These are phyloP conservation scores for Populus hybrid DNA, from an alignment of 441 rosid species.

Conservation along the genomic window DNA sequence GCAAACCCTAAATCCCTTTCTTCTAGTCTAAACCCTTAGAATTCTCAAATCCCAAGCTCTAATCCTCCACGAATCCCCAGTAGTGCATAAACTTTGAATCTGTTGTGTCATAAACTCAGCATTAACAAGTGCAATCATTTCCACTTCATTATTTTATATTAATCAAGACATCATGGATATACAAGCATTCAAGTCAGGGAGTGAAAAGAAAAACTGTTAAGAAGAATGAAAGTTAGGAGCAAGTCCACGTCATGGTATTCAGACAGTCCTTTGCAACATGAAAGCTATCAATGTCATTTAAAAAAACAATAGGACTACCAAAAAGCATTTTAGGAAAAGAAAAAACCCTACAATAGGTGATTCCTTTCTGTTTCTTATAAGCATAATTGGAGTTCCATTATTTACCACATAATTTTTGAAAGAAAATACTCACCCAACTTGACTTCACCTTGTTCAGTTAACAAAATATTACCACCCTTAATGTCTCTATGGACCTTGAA, in stretches of 20 bases:
- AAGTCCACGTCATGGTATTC: not conserved
- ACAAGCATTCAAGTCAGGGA: not conserved
- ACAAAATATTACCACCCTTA: slow-evolving; percentile 97
- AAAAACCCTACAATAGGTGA: slow-evolving; percentile 1
- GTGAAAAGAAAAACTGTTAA: not conserved
- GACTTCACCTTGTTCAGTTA: slow-evolving; percentile 99
- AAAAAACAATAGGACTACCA: not conserved
- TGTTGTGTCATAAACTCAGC: not conserved
- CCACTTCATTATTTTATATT: not conserved
- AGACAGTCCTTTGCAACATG: not conserved
- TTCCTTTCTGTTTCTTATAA: slow-evolving; percentile 1
- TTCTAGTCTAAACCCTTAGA: not conserved
- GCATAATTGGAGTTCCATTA: not conserved
- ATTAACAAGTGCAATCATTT: not conserved
- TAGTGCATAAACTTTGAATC: not conserved
- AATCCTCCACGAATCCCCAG: not conserved
- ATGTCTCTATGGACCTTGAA: slow-evolving; percentile 99
- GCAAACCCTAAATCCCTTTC: not conserved
- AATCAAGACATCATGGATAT: not conserved
- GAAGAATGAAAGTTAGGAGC: not conserved
- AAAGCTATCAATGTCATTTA: not conserved
- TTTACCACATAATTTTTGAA: not conserved
- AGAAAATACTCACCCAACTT: slow-evolving; percentile 78
- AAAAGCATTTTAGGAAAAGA: not conserved
- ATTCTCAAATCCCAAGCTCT: not conserved